Evolutionary conservation across 1,284 basidiomycete species (phyloP), one percentile per base, ranked within the genome.

Genomic region (Ustilago lituana): DNA sequence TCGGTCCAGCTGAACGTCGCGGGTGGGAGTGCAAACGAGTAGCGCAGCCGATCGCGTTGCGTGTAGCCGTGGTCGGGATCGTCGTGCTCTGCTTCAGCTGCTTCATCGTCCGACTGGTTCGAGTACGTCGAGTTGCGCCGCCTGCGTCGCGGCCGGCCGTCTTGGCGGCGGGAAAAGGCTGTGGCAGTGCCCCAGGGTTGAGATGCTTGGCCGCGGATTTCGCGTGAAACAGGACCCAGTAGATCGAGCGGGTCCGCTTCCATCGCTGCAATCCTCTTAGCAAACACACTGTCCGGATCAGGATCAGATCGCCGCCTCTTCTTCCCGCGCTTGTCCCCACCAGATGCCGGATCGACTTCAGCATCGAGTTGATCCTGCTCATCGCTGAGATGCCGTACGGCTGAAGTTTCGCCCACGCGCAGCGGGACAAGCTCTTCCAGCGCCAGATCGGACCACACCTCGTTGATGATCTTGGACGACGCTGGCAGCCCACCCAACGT

Each of bases 401-500:
- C 67, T 6, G 67, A 61, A 5, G 67, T 61, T 5, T 46, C 45
- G 4, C 61, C 67, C 5, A 70, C 15, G 4, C 36, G 31, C 9
- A 29, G 33, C 4, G 76, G 76, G 3, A 76, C 48, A 0, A 78
- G 52, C 50, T 63, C 55, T 35, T 78, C 76, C 1, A 78, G 62
- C 22, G 66, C 74, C n/a, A 78, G 38, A 41, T 78, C 76, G 9
- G 72, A 55, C 76, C 76, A 78, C 1, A 78, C 67, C 39, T 72
- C 73, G 32, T 32, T 51, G 35, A 53, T 17, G 31, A 51, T 56
- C 40, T 50, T 72, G 37, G 53, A 38, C 2, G 50, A 52, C 3
- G 57, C 58, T 4, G 45, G 59, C 14, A 70, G 23, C 0, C 67
- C 67, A 6, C 67, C 67, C 24, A 70, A 36, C 1, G 57, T 60